Percentiles rank a stretch among this genome's conserved stretches.
Conservation (phyloP, 108 stramenopile genomes). For the Pseudonitzschia multiseries region DNA sequence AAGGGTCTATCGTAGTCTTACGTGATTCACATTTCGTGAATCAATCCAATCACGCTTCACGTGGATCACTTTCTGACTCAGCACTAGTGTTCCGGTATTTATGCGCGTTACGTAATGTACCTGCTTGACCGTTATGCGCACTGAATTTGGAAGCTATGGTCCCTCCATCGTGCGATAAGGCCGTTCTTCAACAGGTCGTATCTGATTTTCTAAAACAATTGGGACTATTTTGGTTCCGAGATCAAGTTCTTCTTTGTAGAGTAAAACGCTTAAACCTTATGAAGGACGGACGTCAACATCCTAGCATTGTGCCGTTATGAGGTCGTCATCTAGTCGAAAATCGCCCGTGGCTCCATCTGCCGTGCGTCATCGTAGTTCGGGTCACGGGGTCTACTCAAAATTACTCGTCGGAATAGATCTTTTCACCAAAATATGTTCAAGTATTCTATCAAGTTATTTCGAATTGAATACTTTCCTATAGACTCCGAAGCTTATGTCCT, state of each 20-base stretch:
- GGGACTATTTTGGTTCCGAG: no score
- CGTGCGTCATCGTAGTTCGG: background rate
- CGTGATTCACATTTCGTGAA: background rate
- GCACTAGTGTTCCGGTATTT: background rate
- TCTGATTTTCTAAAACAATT: background rate
- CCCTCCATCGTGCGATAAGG: background rate
- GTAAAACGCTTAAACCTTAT: background rate
- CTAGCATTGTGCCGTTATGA: background rate
- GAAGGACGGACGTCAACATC: background rate
- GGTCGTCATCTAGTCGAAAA: background rate
- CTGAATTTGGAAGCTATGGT: background rate
- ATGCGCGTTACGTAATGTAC: background rate
- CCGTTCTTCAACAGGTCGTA: background rate
- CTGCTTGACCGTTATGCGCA: background rate
- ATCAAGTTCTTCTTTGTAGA: background rate
- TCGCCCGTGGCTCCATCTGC: background rate
- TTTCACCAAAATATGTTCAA: no score
- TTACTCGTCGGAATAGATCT: background rate
- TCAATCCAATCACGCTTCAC: constrained; percentile 10
- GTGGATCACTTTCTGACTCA: background rate
- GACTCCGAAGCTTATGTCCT: background rate
- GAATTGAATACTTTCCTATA: no score
- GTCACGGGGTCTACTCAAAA: background rate
- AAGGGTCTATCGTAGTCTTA: background rate
- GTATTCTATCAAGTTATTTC: no score